These are phyloP conservation scores for Hysterangium stoloniferum DNA, from an alignment of 768 basidiomycete genomes.

Conservation along the genomic window DNA sequence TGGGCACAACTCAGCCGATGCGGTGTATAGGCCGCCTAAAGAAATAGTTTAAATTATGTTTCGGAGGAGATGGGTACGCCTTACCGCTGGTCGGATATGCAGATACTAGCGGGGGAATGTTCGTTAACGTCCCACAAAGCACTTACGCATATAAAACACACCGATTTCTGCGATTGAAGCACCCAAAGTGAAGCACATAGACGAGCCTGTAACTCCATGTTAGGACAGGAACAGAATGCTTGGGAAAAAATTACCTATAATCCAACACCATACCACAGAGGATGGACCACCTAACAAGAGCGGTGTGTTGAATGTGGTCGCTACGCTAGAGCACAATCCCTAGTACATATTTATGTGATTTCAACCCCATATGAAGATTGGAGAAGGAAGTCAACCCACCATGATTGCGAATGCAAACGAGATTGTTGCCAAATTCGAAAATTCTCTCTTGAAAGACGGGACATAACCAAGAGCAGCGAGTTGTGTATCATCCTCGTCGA, in stretches of 20 bases:
- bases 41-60: not conserved
- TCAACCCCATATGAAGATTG: not conserved
- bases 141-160: constrained; percentile 15
- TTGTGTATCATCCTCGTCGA: constrained; percentile 10
- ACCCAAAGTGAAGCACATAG: constrained; percentile 66
- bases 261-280: constrained; percentile 70
- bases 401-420: constrained; percentile 12
- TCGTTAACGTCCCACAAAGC: constrained; percentile 11
- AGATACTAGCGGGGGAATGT: constrained; percentile 26
- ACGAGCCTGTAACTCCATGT: constrained; percentile 28
- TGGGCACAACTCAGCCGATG: constrained; percentile 68
- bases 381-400: constrained; percentile 5
- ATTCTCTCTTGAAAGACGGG: constrained; percentile 80
- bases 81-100: constrained; percentile 29
- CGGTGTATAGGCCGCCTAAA: constrained; percentile 52
- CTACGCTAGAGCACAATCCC: constrained; percentile 71
- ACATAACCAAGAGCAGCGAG: constrained; percentile 23
- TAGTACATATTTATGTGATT: constrained; percentile 71
- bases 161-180: constrained; percentile 56
- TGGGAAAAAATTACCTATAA: constrained; percentile 33
- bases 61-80: not conserved
- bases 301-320: constrained; percentile 74
- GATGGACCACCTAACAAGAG: constrained; percentile 61
- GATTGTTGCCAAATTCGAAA: constrained; percentile 66
- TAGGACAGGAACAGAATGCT: not conserved